phyloP scores from a whole-genome alignment of 176 grass and related monocot genomes.

The Zea luxurians region DNA sequence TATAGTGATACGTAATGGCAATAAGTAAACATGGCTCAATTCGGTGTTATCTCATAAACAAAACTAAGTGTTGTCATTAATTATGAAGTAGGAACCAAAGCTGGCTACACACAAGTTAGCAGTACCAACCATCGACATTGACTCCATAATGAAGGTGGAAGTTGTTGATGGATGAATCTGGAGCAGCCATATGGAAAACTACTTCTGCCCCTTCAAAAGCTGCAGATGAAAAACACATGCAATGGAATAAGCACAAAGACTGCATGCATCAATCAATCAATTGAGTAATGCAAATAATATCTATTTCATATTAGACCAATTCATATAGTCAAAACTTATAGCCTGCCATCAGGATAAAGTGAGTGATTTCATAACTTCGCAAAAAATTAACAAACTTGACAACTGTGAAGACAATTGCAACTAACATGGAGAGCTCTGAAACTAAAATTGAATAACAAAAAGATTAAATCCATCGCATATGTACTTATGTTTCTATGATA shows the following conservation, averaged over 20 bases:
- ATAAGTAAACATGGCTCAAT: background rate
- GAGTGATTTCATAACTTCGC: background rate
- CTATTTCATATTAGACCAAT: background rate
- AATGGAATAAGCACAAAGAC: conserved; percentile 12
- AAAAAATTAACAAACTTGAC: background rate
- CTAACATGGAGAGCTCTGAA: conserved; percentile 1
- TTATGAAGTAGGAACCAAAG: conserved; percentile 35
- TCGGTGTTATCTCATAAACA: conserved; percentile 22
- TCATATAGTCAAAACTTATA: background rate
- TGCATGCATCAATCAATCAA: conserved; percentile 4
- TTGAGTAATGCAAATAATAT: background rate
- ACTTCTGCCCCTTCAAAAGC: conserved; percentile 85
- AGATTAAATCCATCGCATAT: background rate
- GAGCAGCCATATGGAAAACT: conserved; percentile 99
- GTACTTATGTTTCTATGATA: background rate
- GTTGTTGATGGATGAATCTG: conserved; percentile 98
- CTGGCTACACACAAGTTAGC: conserved; percentile 17
- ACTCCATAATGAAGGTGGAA: conserved; percentile 97
- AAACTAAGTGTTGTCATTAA: background rate
- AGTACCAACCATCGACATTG: conserved; percentile 82
- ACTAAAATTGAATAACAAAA: background rate
- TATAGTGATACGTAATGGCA: background rate
- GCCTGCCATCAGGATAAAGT: background rate
- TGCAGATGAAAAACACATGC: conserved; percentile 44
- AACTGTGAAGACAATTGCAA: background rate